A percentile compares a stretch with the other conserved stretches of the same genome.
Conservation (phyloP, 1,139 yeast species). For the Pichia sp. region DNA sequence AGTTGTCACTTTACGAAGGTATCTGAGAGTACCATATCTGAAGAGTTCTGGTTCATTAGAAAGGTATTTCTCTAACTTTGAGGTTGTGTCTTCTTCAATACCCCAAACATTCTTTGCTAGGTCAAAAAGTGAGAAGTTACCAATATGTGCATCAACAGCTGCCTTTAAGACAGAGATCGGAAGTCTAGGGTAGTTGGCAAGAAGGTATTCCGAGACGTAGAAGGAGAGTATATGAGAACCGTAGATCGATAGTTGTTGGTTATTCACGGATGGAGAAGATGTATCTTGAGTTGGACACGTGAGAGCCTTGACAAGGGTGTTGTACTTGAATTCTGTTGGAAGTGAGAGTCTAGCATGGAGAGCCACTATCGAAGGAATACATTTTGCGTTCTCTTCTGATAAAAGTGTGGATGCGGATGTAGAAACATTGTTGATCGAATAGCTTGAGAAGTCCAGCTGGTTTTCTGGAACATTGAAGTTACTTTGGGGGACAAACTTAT, state of each 20-base stretch:
- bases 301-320: slow-evolving; percentile 76
- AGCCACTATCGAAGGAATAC: slow-evolving; percentile 69
- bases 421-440: slow-evolving; percentile 14
- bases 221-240: slow-evolving; percentile 75
- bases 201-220: slow-evolving; percentile 66
- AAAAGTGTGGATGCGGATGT: slow-evolving; percentile 20
- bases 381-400: slow-evolving; percentile 39
- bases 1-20: slow-evolving; percentile 19
- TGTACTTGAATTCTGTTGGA: slow-evolving; percentile 46
- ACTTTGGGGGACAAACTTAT: slow-evolving; percentile 9
- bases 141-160: slow-evolving; percentile 68
- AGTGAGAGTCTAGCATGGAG: slow-evolving; percentile 69
- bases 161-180: slow-evolving; percentile 73
- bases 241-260: slow-evolving; percentile 70
- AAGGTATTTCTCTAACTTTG: slow-evolving; percentile 61
- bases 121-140: slow-evolving; percentile 53
- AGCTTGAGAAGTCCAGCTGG: slow-evolving; percentile 21
- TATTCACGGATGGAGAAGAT: slow-evolving; percentile 40
- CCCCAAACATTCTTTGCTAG: slow-evolving; percentile 78
- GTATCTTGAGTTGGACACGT: slow-evolving; percentile 34
- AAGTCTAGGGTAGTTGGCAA: slow-evolving; percentile 78
- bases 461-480: slow-evolving; percentile 16
- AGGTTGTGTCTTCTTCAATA: slow-evolving; percentile 62
- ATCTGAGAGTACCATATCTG: slow-evolving; percentile 61
- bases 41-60: slow-evolving; percentile 61